Evolutionary conservation across 345 rosid species (phyloP), one percentile per base, ranked within the genome.

Genomic region (Populus nigra): DNA sequence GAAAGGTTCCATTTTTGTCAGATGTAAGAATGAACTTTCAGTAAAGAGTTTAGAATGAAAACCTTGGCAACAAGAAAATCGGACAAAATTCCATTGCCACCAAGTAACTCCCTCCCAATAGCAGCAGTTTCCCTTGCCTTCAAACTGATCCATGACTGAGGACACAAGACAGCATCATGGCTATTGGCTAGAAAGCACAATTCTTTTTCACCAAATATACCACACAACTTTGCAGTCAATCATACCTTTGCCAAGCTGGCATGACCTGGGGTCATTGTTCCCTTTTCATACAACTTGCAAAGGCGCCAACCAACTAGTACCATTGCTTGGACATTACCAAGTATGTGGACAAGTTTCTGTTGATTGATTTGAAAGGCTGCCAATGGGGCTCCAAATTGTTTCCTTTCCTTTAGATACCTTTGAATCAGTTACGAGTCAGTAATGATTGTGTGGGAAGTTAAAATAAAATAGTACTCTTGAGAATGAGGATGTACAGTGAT

Each of bases 21-120:
- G 16, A 41, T 38, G 53, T 38, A 53, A 47, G 45, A 20, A 7
- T 16, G 69, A 27, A 50, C 31, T 72, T n/a, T 35, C 49, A 20
- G 53, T n/a, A 8, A 71, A 39, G 45, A 55, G 33, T 59, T 53
- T 53, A 80, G 77, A 43, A 35, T 65, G 59, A 68, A 61, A 76
- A 95, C 97, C 97, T 95, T 95, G 33, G 97, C 99, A 83, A 96
- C 98, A 43, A 91, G 94, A 83, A 89, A 96, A 83, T 96, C 99
- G 0, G 91, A 77, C 76, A 94, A 68, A 73, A 91, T 87, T 77
- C 99, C 99, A 50, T 94, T 96, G 73, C 99, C 99, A 76, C 99
- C 97, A 2, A 96, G 98, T 77, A 96, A 70, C 85, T 90, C 98
- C 61, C 99, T 89, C 57, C 97, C 99, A 38, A 91, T 83, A 47